Evolutionary conservation across 495 filamentous ascomycete genomes (phyloP).

Genomic region (Neurospora intermedia): DNA sequence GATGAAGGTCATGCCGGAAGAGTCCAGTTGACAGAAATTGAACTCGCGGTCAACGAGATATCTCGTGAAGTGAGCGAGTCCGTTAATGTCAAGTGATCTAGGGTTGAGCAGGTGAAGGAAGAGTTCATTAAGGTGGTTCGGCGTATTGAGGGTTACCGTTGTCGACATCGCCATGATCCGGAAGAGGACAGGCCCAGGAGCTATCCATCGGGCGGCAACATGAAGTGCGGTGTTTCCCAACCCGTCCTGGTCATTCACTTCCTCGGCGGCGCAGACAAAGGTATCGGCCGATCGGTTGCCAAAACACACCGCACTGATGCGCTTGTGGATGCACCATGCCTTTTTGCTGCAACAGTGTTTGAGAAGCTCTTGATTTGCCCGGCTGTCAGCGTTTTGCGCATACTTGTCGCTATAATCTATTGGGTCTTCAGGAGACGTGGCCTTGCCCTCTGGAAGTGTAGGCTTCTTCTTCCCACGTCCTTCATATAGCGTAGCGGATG

Average conservation of each 20-base stretch:
- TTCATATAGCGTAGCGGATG: neutral
- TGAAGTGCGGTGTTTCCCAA: constrained; percentile 9
- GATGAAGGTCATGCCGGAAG: neutral
- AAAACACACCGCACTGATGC: constrained; percentile 5
- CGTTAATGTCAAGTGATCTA: neutral
- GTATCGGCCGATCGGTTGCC: constrained; percentile 1
- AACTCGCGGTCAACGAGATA: constrained; percentile 1
- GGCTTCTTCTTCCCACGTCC: neutral
- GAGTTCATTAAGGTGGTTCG: constrained; percentile 7
- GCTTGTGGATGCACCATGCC: constrained; percentile 9
- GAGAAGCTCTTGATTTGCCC: constrained; percentile 9
- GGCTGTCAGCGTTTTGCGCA: neutral
- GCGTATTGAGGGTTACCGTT: neutral
- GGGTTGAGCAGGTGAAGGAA: constrained; percentile 12
- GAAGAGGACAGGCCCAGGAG: constrained; percentile 5
- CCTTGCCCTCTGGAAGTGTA: neutral
- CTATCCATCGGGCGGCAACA: constrained; percentile 9
- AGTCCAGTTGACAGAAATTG: constrained; percentile 2
- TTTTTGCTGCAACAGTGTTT: constrained; percentile 6
- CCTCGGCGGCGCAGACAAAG: constrained; percentile 5
- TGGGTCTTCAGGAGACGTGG: neutral
- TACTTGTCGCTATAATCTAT: neutral
- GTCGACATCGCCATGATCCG: constrained; percentile 1
- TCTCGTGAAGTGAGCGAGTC: constrained; percentile 1
- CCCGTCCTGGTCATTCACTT: constrained; percentile 4